phyloP scores from a whole-genome alignment of 2,329 filamentous ascomycete species.

The Colletotrichum tropicicola region DNA sequence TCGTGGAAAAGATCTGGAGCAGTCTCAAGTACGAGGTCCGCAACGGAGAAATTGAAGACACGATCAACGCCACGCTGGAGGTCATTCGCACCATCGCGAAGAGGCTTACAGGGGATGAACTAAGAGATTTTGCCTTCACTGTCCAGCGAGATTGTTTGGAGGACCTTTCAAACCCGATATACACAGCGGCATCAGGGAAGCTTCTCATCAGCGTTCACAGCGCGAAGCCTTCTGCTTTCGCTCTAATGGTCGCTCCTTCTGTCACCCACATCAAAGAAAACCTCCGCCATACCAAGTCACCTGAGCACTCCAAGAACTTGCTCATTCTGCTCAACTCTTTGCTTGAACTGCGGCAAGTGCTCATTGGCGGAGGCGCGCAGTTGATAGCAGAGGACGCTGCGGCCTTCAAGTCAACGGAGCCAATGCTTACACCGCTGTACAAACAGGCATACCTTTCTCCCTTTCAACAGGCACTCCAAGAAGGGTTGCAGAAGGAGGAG shows the following conservation, averaged over 20 bases:
- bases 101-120: conserved; percentile 52
- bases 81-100: conserved; percentile 60
- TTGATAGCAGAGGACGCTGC: conserved; percentile 46
- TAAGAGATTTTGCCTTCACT: conserved; percentile 55
- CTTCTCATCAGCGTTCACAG: conserved; percentile 61
- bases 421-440: conserved; percentile 51
- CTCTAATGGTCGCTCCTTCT: conserved; percentile 54
- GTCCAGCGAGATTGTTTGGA: conserved; percentile 63
- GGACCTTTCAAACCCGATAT: conserved; percentile 62
- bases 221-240: conserved; percentile 57
- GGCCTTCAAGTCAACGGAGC: conserved; percentile 46
- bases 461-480: conserved; percentile 41
- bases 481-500: conserved; percentile 45
- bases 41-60: conserved; percentile 67
- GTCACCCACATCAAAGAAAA: conserved; percentile 60
- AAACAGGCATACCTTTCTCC: conserved; percentile 51
- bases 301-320: conserved; percentile 60
- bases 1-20: conserved; percentile 61
- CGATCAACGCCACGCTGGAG: conserved; percentile 63
- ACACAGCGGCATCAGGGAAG: conserved; percentile 60
- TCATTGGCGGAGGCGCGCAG: conserved; percentile 40
- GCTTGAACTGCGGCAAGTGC: conserved; percentile 54
- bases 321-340: conserved; percentile 60
- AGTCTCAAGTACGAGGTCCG: conserved; percentile 72
- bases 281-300: conserved; percentile 58